Evolutionary conservation across 805 yeast species (phyloP).

Genomic region (Kazachstania taianensis): DNA sequence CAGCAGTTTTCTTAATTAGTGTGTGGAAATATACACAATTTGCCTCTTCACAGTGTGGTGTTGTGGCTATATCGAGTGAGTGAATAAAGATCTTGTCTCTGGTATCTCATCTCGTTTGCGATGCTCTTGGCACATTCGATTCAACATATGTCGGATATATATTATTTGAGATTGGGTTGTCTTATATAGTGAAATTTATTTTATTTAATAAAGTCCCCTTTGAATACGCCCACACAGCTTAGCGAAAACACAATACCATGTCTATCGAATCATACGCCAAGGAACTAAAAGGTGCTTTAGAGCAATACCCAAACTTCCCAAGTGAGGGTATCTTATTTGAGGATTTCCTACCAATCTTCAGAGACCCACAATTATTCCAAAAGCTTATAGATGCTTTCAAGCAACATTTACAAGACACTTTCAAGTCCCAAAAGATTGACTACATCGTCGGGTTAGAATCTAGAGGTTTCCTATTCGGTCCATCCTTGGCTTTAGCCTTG

Average conservation of each 20-base stretch:
- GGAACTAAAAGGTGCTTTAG: constrained; percentile 44
- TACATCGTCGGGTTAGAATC: constrained; percentile 92
- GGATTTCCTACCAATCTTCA: constrained; percentile 92
- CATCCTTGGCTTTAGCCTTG: constrained; percentile 81
- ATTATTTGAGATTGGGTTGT: too few relatives aligned
- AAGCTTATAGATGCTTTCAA: constrained; percentile 74
- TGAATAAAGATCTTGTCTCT: too few relatives aligned
- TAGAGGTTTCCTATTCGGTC: constrained; percentile 95
- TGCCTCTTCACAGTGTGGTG: too few relatives aligned
- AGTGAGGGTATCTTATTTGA: constrained; percentile 86
- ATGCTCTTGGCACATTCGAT: too few relatives aligned
- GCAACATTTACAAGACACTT: constrained; percentile 50
- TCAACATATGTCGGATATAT: too few relatives aligned
- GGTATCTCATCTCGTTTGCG: too few relatives aligned
- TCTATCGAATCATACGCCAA: constrained; percentile 28
- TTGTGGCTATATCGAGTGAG: too few relatives aligned
- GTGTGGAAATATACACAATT: too few relatives aligned
- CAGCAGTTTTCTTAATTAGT: too few relatives aligned
- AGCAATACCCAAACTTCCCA: constrained; percentile 92
- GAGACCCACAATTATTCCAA: constrained; percentile 69
- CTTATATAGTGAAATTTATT: too few relatives aligned
- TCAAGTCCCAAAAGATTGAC: constrained; percentile 53
- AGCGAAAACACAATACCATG: constrained; percentile 12
- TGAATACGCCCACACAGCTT: neutral
- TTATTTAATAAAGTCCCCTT: neutral